Base-by-base conservation (phyloP, 768 basidiomycete species). In the Agaricus sinodeliciosus region DNA sequence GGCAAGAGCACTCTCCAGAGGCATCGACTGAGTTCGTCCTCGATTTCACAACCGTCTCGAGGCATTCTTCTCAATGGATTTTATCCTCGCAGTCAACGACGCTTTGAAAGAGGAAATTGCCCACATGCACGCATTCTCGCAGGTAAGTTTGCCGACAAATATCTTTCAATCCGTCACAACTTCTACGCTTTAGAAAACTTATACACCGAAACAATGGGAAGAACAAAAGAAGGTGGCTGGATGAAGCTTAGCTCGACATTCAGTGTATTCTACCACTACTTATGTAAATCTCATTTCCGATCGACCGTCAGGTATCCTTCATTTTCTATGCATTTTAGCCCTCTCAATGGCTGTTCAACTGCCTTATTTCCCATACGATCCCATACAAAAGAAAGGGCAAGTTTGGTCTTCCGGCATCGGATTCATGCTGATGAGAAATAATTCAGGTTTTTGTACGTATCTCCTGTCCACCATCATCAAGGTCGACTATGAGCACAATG, bases 101-200 rank as follows among this genome's bases (percentile, higher is more conserved):
- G 62, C 84, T 8, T 64, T 93, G 61, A 91, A 87, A 69, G 70
- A 69, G 2, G 74, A 90, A 59, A 90, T 93, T 52, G 73, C 85
- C 0, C 79, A 85, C 53, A 84, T 93, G 78, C 90, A 93, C 60
- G 90, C 90, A 4, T 93, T 93, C 67, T 90, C 90, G 12, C 90
- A 93, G 82, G 90, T 90, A 69, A 34, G 5, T 4, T 48, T 22
- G 2, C 22, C 22, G 22, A 22, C 22, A 22, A 22, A 22, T 22
- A 22, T 22, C 3, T 2, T 22, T 22, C 22, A 22, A 19, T 13
- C 25, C 2, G 15, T 4, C n/a, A 18, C 25, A 25, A 4, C 26
- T 19, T 19, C 22, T 43, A 22, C n/a, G 31, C 8, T 12, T 1
- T 34, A 60, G 59, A 60, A 60, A 53, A 48, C 45, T 12, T 62